Conservation (phyloP, 2,329 filamentous ascomycete species). For the Penicillium expansum region DNA sequence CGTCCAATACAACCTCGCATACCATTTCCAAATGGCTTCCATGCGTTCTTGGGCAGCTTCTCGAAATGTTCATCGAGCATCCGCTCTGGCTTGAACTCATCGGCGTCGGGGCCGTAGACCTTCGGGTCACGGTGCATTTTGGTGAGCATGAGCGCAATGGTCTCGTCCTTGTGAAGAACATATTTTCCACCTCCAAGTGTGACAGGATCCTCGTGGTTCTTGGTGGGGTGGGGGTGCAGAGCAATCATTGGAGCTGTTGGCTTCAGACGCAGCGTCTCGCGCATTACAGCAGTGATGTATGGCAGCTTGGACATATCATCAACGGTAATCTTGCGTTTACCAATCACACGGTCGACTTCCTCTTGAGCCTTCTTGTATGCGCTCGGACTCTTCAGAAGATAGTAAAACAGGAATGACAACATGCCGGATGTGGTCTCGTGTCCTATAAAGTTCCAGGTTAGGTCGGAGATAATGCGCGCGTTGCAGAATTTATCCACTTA, state of each 20-base stretch:
- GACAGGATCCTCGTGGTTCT: slow-evolving; percentile 42
- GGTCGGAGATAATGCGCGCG: background rate
- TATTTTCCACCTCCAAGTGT: slow-evolving; percentile 62
- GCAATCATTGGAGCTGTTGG: slow-evolving; percentile 58
- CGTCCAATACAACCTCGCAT: slow-evolving; percentile 69
- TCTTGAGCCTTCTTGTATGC: slow-evolving; percentile 61
- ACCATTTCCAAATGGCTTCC: slow-evolving; percentile 75
- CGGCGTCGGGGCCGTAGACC: slow-evolving; percentile 64
- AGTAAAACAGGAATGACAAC: slow-evolving; percentile 64
- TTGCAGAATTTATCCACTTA: slow-evolving; percentile 13
- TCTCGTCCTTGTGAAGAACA: slow-evolving; percentile 52
- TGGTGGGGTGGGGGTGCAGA: slow-evolving; percentile 49
- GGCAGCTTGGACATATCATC: slow-evolving; percentile 63
- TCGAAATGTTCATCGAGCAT: slow-evolving; percentile 70
- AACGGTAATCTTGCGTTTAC: slow-evolving; percentile 55
- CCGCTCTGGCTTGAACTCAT: slow-evolving; percentile 66
- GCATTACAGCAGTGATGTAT: slow-evolving; percentile 63
- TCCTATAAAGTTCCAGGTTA: slow-evolving; percentile 33
- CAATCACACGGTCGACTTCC: slow-evolving; percentile 66
- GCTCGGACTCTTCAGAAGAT: slow-evolving; percentile 61
- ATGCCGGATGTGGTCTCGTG: slow-evolving; percentile 71
- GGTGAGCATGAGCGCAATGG: slow-evolving; percentile 51
- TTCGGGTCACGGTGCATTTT: slow-evolving; percentile 60
- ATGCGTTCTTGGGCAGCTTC: slow-evolving; percentile 60
- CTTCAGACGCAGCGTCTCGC: slow-evolving; percentile 62